Conservation (phyloP, 2,329 filamentous ascomycete species). For the Diplocarpon rosae region DNA sequence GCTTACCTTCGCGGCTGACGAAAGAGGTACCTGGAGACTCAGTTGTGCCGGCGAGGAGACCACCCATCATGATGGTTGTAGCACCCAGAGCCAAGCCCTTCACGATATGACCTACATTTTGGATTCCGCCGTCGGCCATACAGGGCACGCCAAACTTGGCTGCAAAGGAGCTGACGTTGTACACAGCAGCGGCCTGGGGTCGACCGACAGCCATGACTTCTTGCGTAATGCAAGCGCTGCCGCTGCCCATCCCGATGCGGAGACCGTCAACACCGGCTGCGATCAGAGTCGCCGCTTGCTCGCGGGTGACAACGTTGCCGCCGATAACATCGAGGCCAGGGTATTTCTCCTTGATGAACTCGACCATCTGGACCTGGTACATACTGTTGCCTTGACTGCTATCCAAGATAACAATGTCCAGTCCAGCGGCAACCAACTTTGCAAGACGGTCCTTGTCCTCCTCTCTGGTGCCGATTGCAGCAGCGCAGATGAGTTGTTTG, state of each 20-base stretch:
- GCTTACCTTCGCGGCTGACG: constrained; percentile 89
- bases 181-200: constrained; percentile 88
- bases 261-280: constrained; percentile 91
- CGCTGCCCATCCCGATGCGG: constrained; percentile 97
- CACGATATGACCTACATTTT: constrained; percentile 98
- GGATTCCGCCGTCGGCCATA: constrained; percentile 94
- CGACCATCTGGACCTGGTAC: constrained; percentile 98
- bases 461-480: constrained; percentile 87
- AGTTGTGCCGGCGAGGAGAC: constrained; percentile 89
- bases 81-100: constrained; percentile 94
- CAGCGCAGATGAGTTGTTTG: constrained; percentile 93
- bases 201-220: constrained; percentile 99
- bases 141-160: constrained; percentile 91
- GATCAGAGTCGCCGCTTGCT: constrained; percentile 88
- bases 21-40: constrained; percentile 97
- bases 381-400: constrained; percentile 97
- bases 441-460: constrained; percentile 82
- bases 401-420: constrained; percentile 92
- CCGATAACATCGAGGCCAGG: constrained; percentile 87
- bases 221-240: constrained; percentile 96
- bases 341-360: constrained; percentile 82
- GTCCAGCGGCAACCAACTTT: constrained; percentile 84
- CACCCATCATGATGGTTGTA: constrained; percentile 98
- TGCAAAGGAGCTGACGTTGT: constrained; percentile 80
- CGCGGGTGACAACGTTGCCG: constrained; percentile 95